Evolutionary conservation across 768 basidiomycete genomes (phyloP).

Genomic region (Pholiota molesta): DNA sequence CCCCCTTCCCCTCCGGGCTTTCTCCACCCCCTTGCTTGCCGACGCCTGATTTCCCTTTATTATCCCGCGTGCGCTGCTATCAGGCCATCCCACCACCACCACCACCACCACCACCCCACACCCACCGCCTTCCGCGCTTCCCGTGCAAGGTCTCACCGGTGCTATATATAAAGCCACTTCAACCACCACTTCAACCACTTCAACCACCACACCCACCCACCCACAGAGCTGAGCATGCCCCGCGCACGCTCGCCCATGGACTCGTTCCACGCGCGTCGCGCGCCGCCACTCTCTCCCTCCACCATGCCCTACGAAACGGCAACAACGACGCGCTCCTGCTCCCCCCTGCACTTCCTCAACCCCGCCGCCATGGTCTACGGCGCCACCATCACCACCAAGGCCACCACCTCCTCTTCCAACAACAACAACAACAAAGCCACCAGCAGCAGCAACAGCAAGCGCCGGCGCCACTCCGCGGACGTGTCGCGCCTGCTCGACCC

Average conservation of each 20-base stretch:
- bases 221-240: slow-evolving; percentile 3
- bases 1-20: neutral
- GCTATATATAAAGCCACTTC: neutral
- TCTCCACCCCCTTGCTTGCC: neutral
- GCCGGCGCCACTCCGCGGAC: slow-evolving; percentile 34
- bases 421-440: too few species aligned
- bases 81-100: neutral
- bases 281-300: neutral
- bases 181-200: neutral
- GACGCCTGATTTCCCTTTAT: neutral
- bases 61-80: neutral
- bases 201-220: neutral
- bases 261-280: neutral
- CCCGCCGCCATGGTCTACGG: slow-evolving; percentile 6
- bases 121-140: neutral
- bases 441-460: neutral
- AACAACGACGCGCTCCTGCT: neutral
- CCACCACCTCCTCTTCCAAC: too few species aligned
- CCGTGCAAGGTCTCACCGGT: neutral
- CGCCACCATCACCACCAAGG: neutral
- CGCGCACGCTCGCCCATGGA: neutral
- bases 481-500: slow-evolving; percentile 69
- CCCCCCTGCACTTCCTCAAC: slow-evolving; percentile 16
- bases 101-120: neutral
- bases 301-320: neutral